These are phyloP conservation scores for Leucosporidium scottii DNA, from an alignment of 768 basidiomycete species.

Conservation along the genomic window DNA sequence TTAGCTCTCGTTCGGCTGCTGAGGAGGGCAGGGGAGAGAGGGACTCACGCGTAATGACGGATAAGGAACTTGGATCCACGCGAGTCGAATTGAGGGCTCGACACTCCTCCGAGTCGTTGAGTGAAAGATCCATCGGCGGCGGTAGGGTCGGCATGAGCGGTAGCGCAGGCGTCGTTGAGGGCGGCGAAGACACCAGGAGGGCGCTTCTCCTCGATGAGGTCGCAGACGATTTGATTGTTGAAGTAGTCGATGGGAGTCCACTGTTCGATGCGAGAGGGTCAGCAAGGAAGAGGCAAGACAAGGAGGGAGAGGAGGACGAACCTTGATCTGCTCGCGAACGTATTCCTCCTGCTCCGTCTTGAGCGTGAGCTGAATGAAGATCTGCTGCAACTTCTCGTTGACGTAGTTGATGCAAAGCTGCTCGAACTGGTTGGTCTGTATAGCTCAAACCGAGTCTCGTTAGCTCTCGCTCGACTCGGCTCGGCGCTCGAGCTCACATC, in stretches of 20 bases:
- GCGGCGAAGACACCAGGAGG: slow-evolving; percentile 98
- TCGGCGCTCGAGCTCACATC: slow-evolving; percentile 48
- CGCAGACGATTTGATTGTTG: slow-evolving; percentile 90
- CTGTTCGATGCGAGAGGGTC: background rate
- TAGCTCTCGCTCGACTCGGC: background rate
- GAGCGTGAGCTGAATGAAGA: slow-evolving; percentile 96
- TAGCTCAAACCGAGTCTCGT: background rate
- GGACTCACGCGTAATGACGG: slow-evolving; percentile 71
- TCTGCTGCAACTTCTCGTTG: slow-evolving; percentile 97
- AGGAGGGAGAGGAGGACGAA: background rate
- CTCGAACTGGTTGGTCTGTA: slow-evolving; percentile 89
- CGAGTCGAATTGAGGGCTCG: slow-evolving; percentile 88
- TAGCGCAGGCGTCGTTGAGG: slow-evolving; percentile 96
- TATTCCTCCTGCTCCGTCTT: slow-evolving; percentile 99
- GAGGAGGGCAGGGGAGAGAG: background rate
- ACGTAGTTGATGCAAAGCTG: slow-evolving; percentile 99
- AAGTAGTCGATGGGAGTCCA: slow-evolving; percentile 99
- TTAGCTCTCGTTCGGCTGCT: no score
- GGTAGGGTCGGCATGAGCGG: slow-evolving; percentile 90
- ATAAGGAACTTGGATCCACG: slow-evolving; percentile 92
- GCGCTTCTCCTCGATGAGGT: slow-evolving; percentile 90
- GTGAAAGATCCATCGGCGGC: slow-evolving; percentile 97
- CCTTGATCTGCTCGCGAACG: slow-evolving; percentile 90
- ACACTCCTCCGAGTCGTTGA: slow-evolving; percentile 64
- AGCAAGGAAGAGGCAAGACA: background rate